phyloP scores from a whole-genome alignment of 495 filamentous ascomycete species.

The Aspergillus baeticus region DNA sequence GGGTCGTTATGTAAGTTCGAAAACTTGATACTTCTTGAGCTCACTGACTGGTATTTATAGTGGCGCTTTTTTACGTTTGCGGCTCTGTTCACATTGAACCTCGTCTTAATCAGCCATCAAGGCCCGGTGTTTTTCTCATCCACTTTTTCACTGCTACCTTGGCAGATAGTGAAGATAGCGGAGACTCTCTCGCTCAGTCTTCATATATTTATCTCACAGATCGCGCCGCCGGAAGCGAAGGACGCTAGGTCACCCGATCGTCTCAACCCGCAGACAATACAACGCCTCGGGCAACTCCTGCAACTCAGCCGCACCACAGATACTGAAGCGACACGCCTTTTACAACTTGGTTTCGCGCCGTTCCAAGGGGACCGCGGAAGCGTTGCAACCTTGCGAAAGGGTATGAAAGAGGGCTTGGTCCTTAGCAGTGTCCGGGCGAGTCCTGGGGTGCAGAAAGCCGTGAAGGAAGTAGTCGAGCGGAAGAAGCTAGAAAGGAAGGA shows the following conservation, averaged over 20 bases:
- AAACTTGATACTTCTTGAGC: neutral
- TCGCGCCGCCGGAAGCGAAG: slow-evolving; percentile 40
- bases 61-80: slow-evolving; percentile 85
- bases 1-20: slow-evolving; percentile 61
- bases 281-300: slow-evolving; percentile 43
- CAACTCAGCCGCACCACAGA: slow-evolving; percentile 55
- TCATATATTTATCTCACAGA: slow-evolving; percentile 88
- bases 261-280: slow-evolving; percentile 35
- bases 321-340: slow-evolving; percentile 62
- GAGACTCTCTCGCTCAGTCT: slow-evolving; percentile 75
- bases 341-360: slow-evolving; percentile 79
- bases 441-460: slow-evolving; percentile 72
- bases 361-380: slow-evolving; percentile 69
- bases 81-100: slow-evolving; percentile 69
- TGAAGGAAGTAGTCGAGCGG: slow-evolving; percentile 60
- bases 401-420: slow-evolving; percentile 75
- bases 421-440: slow-evolving; percentile 70
- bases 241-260: slow-evolving; percentile 28
- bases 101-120: slow-evolving; percentile 65
- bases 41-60: slow-evolving; percentile 27
- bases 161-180: slow-evolving; percentile 77
- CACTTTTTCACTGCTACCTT: slow-evolving; percentile 71
- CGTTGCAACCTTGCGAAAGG: slow-evolving; percentile 56
- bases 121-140: slow-evolving; percentile 45
- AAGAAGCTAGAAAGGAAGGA: slow-evolving; percentile 35